Conservation (phyloP, 331 rosid genomes). For the Ulmus americana region DNA sequence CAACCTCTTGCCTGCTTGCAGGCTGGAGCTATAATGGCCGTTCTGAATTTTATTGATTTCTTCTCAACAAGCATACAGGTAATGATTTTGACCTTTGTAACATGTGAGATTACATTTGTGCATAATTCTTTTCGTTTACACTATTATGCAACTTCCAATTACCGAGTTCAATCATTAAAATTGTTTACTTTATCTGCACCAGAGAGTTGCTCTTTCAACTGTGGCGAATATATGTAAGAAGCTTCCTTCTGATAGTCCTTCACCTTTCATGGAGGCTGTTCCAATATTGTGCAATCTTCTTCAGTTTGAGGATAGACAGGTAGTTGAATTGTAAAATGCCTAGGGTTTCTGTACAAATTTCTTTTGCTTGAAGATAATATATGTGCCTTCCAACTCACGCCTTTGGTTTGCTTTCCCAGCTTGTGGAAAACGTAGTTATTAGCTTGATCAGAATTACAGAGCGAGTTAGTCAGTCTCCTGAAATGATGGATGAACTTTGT, state of each 20-base stretch:
- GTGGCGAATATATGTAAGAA: slow-evolving; percentile 91
- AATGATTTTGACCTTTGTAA: background rate
- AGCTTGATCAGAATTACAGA: slow-evolving; percentile 78
- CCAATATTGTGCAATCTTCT: slow-evolving; percentile 93
- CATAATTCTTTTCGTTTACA: background rate
- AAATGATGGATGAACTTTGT: slow-evolving; percentile 81
- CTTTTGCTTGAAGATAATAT: slow-evolving; percentile 13
- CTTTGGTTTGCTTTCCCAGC: slow-evolving; percentile 43
- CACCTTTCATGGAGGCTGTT: slow-evolving; percentile 83
- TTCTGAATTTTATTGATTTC: slow-evolving; percentile 72
- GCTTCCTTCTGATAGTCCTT: slow-evolving; percentile 77
- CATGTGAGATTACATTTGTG: background rate
- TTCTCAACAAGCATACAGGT: slow-evolving; percentile 89
- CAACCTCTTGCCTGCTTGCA: slow-evolving; percentile 92
- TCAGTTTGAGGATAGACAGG: slow-evolving; percentile 87
- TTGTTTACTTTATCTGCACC: slow-evolving; percentile 12
- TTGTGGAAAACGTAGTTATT: slow-evolving; percentile 74
- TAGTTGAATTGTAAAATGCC: slow-evolving; percentile 21
- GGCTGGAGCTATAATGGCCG: slow-evolving; percentile 93
- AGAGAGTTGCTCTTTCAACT: slow-evolving; percentile 93
- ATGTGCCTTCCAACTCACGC: slow-evolving; percentile 17
- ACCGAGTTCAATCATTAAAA: slow-evolving; percentile 14
- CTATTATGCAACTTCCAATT: background rate
- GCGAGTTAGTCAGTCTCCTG: slow-evolving; percentile 56
- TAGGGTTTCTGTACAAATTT: background rate